phyloP scores from a whole-genome alignment of 306 rosid genomes.

The Ochetophila trinervis region DNA sequence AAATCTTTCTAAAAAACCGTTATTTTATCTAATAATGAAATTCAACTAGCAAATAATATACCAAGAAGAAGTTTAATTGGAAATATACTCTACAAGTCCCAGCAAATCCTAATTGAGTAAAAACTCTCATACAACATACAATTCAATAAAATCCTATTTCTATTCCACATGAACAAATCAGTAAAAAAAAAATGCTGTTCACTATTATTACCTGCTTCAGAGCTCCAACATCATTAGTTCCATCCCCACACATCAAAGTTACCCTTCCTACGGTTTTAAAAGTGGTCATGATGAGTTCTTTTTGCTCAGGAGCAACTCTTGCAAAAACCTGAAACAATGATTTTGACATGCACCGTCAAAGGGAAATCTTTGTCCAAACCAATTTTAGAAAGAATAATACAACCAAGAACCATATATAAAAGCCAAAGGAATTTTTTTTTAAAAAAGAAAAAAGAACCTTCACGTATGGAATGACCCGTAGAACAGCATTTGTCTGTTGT shows the following conservation, averaged over 20 bases:
- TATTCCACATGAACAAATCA: not conserved
- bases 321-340: constrained; percentile 78
- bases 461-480: constrained; percentile 76
- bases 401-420: not conserved
- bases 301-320: constrained; percentile 98
- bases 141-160: no score
- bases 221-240: constrained; percentile 98
- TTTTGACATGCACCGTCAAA: constrained; percentile 18
- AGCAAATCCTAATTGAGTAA: no score
- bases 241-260: constrained; percentile 99
- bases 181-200: not conserved
- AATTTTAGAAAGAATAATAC: constrained; percentile 10
- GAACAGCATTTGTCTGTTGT: constrained; percentile 69
- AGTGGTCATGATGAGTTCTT: constrained; percentile 96
- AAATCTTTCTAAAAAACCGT: no score
- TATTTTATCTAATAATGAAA: no score
- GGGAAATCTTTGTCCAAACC: constrained; percentile 19
- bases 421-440: no score
- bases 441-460: constrained; percentile 44
- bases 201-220: constrained; percentile 73
- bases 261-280: constrained; percentile 88
- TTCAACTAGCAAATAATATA: no score
- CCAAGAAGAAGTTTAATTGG: no score
- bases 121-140: no score
- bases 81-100: no score